A percentile compares a stretch with the other conserved stretches of the same genome.
phyloP scores from a whole-genome alignment of 441 rosid genomes.

The Theobroma grandiflorum region DNA sequence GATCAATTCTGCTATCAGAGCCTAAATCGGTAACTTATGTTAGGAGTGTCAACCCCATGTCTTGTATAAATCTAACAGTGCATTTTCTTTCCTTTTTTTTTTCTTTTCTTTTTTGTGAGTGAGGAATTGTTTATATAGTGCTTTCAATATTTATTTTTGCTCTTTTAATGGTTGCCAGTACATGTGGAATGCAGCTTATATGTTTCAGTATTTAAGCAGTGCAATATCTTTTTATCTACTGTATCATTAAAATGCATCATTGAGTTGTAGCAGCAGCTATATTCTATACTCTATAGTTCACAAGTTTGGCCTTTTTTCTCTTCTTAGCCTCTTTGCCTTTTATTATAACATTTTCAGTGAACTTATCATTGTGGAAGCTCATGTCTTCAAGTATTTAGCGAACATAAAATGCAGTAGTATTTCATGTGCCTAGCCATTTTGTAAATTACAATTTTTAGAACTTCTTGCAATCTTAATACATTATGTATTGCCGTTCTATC shows the following conservation, averaged over 20 bases:
- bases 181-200: not conserved
- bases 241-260: not conserved
- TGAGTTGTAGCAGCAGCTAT: not conserved
- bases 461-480: not conserved
- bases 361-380: not conserved
- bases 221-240: not conserved
- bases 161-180: conserved; percentile 8
- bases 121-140: conserved; percentile 37
- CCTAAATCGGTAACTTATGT: conserved; percentile 27
- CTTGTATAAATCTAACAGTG: conserved; percentile 40
- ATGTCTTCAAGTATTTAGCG: conserved; percentile 9
- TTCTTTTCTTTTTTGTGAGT: not conserved
- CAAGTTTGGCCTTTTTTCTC: not conserved
- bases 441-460: not conserved
- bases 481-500: not conserved
- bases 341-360: not conserved
- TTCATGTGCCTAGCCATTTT: not conserved
- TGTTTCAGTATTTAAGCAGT: not conserved
- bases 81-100: not conserved
- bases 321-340: not conserved
- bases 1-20: conserved; percentile 27
- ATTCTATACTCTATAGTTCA: not conserved
- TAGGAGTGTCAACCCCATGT: conserved; percentile 29
- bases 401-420: conserved; percentile 27
- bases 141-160: conserved; percentile 4